Evolutionary conservation across 768 basidiomycete genomes (phyloP).

Genomic region (Termitomyces sp.): DNA sequence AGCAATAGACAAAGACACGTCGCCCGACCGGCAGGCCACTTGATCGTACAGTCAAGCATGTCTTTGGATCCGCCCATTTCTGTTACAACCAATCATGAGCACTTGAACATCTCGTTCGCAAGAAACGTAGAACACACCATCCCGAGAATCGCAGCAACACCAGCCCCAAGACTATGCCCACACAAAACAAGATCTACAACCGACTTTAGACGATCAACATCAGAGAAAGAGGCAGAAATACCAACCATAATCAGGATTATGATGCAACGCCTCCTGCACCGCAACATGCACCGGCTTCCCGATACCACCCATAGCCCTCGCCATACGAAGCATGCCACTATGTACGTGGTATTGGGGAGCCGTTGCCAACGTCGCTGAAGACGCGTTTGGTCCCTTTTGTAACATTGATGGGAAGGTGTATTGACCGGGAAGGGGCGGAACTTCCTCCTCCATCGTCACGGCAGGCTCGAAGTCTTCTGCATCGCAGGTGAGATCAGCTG

Average conservation of each 20-base stretch:
- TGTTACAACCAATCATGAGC: conserved; percentile 21
- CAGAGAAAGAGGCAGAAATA: neutral
- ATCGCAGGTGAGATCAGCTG: conserved; percentile 82
- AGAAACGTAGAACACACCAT: conserved; percentile 42
- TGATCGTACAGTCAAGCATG: conserved; percentile 63
- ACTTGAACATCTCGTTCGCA: neutral
- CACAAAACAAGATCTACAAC: conserved; percentile 57
- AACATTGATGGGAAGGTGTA: conserved; percentile 31
- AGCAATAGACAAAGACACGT: conserved; percentile 70
- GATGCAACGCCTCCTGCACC: conserved; percentile 62
- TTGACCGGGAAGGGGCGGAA: conserved; percentile 31
- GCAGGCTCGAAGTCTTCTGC: conserved; percentile 63
- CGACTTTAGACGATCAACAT: conserved; percentile 24
- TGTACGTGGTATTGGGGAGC: conserved; percentile 59
- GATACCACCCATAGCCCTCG: conserved; percentile 70
- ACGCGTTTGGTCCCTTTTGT: conserved; percentile 16
- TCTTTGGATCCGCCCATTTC: conserved; percentile 86
- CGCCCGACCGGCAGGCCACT: conserved; percentile 69
- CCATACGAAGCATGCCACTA: conserved; percentile 78
- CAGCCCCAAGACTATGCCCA: conserved; percentile 84
- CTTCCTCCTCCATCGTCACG: conserved; percentile 31
- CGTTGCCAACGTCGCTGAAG: conserved; percentile 21
- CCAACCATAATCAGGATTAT: conserved; percentile 72
- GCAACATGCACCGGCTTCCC: conserved; percentile 78
- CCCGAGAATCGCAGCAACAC: conserved; percentile 72